A percentile compares a stretch with the other conserved stretches of the same genome.
Conservation (phyloP, 2,329 filamentous ascomycete genomes). For the Beauveria sp. region DNA sequence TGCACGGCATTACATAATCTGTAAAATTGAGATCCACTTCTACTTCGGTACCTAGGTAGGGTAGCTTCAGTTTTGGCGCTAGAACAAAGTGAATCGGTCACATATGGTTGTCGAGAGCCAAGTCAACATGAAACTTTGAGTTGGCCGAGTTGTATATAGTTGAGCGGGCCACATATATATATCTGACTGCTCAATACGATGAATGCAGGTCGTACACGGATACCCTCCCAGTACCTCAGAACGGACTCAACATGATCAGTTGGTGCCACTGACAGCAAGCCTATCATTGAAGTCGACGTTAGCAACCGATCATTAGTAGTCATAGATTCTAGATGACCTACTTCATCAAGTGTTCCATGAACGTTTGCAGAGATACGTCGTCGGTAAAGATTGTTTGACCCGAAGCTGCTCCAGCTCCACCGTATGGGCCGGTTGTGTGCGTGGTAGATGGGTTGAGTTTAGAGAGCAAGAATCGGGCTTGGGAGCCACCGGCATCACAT, state of each 20-base stretch:
- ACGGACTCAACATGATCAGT: conserved; percentile 24
- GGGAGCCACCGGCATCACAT: conserved; percentile 95
- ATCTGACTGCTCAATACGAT: too few species aligned
- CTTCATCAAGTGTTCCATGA: conserved; percentile 99
- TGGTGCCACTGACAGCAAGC: conserved; percentile 57
- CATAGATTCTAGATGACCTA: conserved; percentile 37
- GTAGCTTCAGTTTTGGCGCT: too few species aligned
- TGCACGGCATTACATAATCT: background rate
- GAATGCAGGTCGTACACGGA: too few species aligned
- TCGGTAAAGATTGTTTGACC: conserved; percentile 99
- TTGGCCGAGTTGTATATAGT: too few species aligned
- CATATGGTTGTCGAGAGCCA: too few species aligned
- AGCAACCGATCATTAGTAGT: conserved; percentile 10
- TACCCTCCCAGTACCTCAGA: background rate
- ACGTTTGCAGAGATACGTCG: conserved; percentile 94
- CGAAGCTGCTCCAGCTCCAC: conserved; percentile 74
- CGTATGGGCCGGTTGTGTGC: conserved; percentile 87
- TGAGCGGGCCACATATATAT: too few species aligned
- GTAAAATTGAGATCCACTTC: background rate
- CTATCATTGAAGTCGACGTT: conserved; percentile 22
- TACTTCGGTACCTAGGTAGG: background rate
- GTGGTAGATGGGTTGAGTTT: conserved; percentile 98
- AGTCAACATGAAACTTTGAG: too few species aligned
- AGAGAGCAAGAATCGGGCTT: conserved; percentile 91
- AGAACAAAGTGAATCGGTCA: too few species aligned